Evolutionary conservation across 768 basidiomycete species (phyloP).

Genomic region (Mrakia frigida): DNA sequence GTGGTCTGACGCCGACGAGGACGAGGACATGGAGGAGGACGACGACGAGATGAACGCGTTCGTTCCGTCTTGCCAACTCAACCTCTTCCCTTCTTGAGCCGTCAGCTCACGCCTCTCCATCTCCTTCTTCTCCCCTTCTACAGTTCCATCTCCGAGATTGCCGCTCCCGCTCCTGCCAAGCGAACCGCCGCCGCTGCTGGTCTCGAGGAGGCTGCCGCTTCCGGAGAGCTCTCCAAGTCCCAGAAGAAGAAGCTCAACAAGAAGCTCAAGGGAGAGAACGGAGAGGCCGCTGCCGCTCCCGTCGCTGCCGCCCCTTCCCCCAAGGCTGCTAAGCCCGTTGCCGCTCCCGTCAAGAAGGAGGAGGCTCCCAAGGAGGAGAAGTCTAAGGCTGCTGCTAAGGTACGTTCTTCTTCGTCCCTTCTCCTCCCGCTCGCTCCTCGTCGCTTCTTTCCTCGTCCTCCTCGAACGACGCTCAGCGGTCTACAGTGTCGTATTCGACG

Average conservation of each 20-base stretch:
- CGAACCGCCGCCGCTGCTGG: conserved; percentile 58
- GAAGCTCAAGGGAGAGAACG: conserved; percentile 65
- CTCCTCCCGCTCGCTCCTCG: not conserved
- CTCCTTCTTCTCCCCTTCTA: not conserved
- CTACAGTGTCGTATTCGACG: not conserved
- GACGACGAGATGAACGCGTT: conserved; percentile 35
- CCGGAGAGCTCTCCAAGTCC: conserved; percentile 50
- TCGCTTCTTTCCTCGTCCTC: too few species aligned
- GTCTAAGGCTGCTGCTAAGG: conserved; percentile 25
- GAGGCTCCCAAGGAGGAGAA: conserved; percentile 40
- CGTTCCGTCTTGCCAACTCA: not conserved
- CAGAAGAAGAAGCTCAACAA: conserved; percentile 60
- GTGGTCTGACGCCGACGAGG: conserved; percentile 39
- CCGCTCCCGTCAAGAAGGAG: conserved; percentile 39
- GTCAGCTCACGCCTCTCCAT: too few species aligned
- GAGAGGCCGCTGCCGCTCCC: conserved; percentile 45
- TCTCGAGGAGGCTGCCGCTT: conserved; percentile 49
- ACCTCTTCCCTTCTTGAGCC: not conserved
- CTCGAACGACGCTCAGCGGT: not conserved
- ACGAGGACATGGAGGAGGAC: conserved; percentile 46
- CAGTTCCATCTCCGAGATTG: conserved; percentile 39
- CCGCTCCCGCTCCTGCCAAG: conserved; percentile 48
- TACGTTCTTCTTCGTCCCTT: not conserved
- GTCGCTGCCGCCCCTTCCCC: conserved; percentile 31
- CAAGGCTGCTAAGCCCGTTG: conserved; percentile 32